Evolutionary conservation across 73 alveolate species (phyloP).

Genomic region (Symbiodinium natans): DNA sequence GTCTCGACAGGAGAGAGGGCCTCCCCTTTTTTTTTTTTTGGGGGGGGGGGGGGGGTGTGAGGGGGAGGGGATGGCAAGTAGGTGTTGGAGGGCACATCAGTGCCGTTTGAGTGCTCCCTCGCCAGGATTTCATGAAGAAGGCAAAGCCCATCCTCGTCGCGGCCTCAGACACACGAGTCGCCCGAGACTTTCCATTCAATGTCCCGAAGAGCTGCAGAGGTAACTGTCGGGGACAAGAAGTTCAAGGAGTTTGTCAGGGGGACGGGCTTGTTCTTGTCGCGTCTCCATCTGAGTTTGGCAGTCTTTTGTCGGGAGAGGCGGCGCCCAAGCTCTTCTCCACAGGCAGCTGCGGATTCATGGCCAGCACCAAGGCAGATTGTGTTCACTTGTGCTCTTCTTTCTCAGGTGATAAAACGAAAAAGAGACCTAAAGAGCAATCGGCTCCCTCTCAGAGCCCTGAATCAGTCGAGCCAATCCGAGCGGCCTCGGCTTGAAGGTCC

Average conservation of each 20-base stretch:
- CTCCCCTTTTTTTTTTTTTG: not conserved
- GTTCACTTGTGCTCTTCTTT: too few relatives aligned
- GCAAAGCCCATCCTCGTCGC: conserved; percentile 38
- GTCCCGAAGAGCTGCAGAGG: not conserved
- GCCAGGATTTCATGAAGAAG: conserved; percentile 66
- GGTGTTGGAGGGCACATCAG: not conserved
- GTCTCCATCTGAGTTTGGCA: not conserved
- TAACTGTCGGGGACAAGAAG: conserved; percentile 51
- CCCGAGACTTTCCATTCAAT: not conserved
- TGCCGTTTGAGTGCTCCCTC: not conserved
- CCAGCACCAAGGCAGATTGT: conserved; percentile 27
- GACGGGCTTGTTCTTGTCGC: not conserved
- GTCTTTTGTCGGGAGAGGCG: not conserved
- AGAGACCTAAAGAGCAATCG: not conserved
- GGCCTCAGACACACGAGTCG: not conserved
- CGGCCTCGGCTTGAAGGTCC: not conserved
- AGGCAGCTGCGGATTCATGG: conserved; percentile 77
- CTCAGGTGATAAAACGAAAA: too few relatives aligned
- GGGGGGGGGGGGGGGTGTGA: too few relatives aligned
- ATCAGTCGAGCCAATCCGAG: not conserved
- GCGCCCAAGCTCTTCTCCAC: conserved; percentile 59
- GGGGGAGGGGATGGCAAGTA: not conserved
- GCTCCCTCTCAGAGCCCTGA: not conserved
- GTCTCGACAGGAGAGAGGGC: conserved; percentile 40
- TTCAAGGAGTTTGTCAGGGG: not conserved